Evolutionary conservation across 345 rosid genomes (phyloP).

Genomic region (Clausena lansium): DNA sequence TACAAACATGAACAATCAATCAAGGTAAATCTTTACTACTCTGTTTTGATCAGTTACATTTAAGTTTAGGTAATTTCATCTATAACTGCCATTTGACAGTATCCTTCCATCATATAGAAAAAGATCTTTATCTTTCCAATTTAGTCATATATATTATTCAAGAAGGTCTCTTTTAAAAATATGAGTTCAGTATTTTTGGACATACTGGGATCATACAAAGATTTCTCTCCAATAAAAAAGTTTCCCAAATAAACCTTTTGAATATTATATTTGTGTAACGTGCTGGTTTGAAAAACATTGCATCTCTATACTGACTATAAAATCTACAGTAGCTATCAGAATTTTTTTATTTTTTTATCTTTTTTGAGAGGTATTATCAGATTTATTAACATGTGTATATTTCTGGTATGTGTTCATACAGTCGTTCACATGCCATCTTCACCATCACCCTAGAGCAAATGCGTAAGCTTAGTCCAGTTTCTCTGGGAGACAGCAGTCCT

Average conservation of each 20-base stretch:
- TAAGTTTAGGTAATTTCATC: neutral
- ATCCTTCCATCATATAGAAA: neutral
- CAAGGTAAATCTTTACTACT: conserved; percentile 55
- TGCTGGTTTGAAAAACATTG: neutral
- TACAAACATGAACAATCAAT: conserved; percentile 97
- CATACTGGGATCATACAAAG: neutral
- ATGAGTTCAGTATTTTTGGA: neutral
- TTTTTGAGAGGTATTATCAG: neutral
- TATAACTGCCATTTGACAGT: neutral
- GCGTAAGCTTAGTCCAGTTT: conserved; percentile 63
- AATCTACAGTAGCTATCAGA: neutral
- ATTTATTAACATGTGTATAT: conserved; percentile 8
- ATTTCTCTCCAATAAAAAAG: neutral
- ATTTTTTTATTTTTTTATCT: too few species aligned
- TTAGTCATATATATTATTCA: neutral
- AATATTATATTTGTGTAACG: neutral
- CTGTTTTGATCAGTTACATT: neutral
- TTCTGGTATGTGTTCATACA: conserved; percentile 33
- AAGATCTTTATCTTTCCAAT: neutral
- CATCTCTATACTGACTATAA: conserved; percentile 1
- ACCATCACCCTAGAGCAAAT: conserved; percentile 96
- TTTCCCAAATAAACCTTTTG: neutral
- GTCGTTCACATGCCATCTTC: conserved; percentile 99
- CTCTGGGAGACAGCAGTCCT: conserved; percentile 50
- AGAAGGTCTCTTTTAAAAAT: neutral